Evolutionary conservation across 345 rosid species (phyloP).

Genomic region (Hibiscus tridactylites): DNA sequence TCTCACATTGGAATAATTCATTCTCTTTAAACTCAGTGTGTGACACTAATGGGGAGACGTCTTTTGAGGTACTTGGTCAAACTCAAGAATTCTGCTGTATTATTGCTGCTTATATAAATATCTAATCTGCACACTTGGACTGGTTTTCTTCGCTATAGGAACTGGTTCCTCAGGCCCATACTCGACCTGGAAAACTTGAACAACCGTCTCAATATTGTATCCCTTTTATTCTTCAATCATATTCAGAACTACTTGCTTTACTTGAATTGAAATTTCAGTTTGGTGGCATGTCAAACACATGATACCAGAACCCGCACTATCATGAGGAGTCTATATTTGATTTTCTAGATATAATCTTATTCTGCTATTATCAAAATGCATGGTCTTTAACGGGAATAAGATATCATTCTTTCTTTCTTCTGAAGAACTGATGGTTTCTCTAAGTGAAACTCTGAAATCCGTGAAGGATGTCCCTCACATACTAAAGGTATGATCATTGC

Average conservation of each 20-base stretch:
- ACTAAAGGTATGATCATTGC: constrained; percentile 50
- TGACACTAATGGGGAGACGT: constrained; percentile 85
- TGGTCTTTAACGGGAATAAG: constrained; percentile 46
- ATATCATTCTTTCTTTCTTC: constrained; percentile 78
- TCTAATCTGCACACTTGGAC: constrained; percentile 12
- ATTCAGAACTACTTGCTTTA: constrained; percentile 14
- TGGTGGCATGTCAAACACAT: not conserved
- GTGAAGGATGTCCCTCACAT: constrained; percentile 75
- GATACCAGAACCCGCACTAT: not conserved
- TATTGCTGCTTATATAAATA: constrained; percentile 6
- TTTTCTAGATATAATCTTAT: not conserved
- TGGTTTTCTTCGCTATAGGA: constrained; percentile 39
- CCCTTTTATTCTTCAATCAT: constrained; percentile 31
- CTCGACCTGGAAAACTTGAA: constrained; percentile 67
- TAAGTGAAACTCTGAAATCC: constrained; percentile 75
- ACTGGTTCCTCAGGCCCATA: constrained; percentile 96
- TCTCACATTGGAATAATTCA: constrained; percentile 24
- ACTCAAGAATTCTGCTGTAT: constrained; percentile 6
- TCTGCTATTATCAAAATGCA: not conserved
- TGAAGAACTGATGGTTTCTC: constrained; percentile 74
- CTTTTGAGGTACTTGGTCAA: constrained; percentile 55
- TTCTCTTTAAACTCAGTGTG: constrained; percentile 51
- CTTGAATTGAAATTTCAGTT: constrained; percentile 5
- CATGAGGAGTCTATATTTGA: not conserved
- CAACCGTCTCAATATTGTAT: constrained; percentile 83